These are phyloP conservation scores for Zygoascus sp. DNA, from an alignment of 1,139 yeast genomes.

Conservation along the genomic window DNA sequence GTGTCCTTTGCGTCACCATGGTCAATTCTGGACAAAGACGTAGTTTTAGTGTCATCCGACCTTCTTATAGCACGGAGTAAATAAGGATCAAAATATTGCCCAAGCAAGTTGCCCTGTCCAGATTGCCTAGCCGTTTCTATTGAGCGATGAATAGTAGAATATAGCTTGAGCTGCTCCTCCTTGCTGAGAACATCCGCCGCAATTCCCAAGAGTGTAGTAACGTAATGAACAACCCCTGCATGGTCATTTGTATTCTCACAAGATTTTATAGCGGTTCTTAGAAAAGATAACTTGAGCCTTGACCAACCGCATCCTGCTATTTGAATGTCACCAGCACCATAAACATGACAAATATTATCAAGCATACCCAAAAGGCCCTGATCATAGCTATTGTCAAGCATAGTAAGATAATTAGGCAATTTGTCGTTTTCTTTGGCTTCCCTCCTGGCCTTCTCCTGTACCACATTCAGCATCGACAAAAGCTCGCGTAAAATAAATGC, in stretches of 20 bases:
- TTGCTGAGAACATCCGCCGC: slow-evolving; percentile 47
- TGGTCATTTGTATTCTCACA: slow-evolving; percentile 50
- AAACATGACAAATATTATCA: slow-evolving; percentile 30
- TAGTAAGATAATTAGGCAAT: slow-evolving; percentile 7
- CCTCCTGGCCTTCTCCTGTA: background rate
- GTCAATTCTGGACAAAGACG: slow-evolving; percentile 5
- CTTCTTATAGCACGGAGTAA: slow-evolving; percentile 49
- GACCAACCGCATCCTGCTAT: slow-evolving; percentile 48
- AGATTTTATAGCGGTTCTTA: slow-evolving; percentile 51
- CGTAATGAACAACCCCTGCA: slow-evolving; percentile 44
- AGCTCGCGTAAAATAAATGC: slow-evolving; percentile 65
- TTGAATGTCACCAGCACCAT: slow-evolving; percentile 31
- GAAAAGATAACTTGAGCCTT: slow-evolving; percentile 52
- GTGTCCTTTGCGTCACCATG: slow-evolving; percentile 5
- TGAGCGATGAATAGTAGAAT: slow-evolving; percentile 30
- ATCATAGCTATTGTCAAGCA: slow-evolving; percentile 14
- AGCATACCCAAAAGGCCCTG: slow-evolving; percentile 25
- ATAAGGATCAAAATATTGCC: slow-evolving; percentile 67
- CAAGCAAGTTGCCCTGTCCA: slow-evolving; percentile 31
- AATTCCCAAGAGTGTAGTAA: slow-evolving; percentile 51
- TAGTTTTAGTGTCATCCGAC: slow-evolving; percentile 19
- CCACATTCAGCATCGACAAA: slow-evolving; percentile 48
- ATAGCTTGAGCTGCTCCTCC: slow-evolving; percentile 44
- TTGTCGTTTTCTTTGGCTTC: background rate
- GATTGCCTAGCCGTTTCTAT: slow-evolving; percentile 29